Percentiles rank a stretch among this genome's conserved stretches.
Conservation (phyloP, 352 stramenopile genomes). For the Phytopythium montanum region DNA sequence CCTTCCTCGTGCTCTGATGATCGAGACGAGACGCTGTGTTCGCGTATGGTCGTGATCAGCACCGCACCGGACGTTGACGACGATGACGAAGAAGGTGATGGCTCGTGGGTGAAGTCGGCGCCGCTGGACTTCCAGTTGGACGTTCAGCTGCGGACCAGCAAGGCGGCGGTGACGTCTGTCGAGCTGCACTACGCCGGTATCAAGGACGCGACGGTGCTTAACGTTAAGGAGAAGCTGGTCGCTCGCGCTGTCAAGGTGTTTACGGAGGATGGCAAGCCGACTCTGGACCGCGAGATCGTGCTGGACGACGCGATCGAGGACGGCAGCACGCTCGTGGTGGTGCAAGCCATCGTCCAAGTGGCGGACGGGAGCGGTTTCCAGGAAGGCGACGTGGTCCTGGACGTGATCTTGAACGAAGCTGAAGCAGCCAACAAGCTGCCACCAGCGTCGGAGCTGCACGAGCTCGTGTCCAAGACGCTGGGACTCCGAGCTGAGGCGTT, state of each 20-base stretch:
- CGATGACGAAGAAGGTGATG: slow-evolving; percentile 4
- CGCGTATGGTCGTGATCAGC: slow-evolving; percentile 41
- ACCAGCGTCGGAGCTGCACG: neutral
- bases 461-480: slow-evolving; percentile 10
- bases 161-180: slow-evolving; percentile 16
- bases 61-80: slow-evolving; percentile 17
- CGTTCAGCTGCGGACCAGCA: slow-evolving; percentile 41
- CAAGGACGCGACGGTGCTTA: slow-evolving; percentile 60
- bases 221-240: slow-evolving; percentile 67
- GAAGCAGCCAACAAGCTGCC: slow-evolving; percentile 4
- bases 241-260: slow-evolving; percentile 26
- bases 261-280: slow-evolving; percentile 10
- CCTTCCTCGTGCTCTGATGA: slow-evolving; percentile 10
- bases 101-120: neutral
- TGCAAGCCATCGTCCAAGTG: slow-evolving; percentile 61
- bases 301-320: slow-evolving; percentile 73
- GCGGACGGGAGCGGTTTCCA: slow-evolving; percentile 28
- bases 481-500: slow-evolving; percentile 34
- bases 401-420: slow-evolving; percentile 63
- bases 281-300: slow-evolving; percentile 41
- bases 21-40: slow-evolving; percentile 18
- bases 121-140: slow-evolving; percentile 49
- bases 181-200: slow-evolving; percentile 58
- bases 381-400: slow-evolving; percentile 47
- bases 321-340: slow-evolving; percentile 56